Percentiles rank a stretch among this genome's conserved stretches.
Conservation (phyloP, 129 eudicot genomes). For the Helichrysum umbraculigerum region DNA sequence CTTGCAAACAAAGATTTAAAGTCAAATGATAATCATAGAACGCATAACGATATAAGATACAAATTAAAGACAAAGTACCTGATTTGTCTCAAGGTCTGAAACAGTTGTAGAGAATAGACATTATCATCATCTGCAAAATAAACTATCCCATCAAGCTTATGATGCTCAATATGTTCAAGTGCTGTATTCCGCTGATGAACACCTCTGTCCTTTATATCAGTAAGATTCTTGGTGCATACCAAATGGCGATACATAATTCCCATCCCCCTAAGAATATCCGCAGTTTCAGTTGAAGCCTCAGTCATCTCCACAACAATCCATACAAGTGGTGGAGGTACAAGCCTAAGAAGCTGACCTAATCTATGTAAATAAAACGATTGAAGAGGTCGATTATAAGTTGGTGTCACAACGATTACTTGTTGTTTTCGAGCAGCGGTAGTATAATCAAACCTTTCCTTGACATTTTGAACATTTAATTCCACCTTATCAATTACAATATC, state of each 20-base stretch:
- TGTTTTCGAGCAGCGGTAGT: conserved; percentile 27
- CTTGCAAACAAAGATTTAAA: conserved; percentile 10
- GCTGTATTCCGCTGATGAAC: conserved; percentile 92
- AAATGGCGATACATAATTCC: conserved; percentile 87
- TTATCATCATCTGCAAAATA: conserved; percentile 98
- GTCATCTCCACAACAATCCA: conserved; percentile 98
- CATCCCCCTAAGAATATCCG: conserved; percentile 71
- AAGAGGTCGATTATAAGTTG: conserved; percentile 71
- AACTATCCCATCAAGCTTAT: conserved; percentile 89
- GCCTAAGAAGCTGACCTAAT: conserved; percentile 68
- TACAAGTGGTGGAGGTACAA: conserved; percentile 73
- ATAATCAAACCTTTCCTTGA: conserved; percentile 49
- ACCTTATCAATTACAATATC: conserved; percentile 40
- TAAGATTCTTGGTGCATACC: conserved; percentile 67
- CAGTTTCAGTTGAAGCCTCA: conserved; percentile 68
- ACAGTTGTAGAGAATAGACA: conserved; percentile 76
- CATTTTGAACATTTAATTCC: conserved; percentile 6
- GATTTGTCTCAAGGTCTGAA: conserved; percentile 66
- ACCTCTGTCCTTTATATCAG: conserved; percentile 82
- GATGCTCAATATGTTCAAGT: conserved; percentile 80
- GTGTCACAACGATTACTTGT: conserved; percentile 74
- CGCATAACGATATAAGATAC: not conserved
- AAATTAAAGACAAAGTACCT: conserved; percentile 40
- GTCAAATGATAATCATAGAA: not conserved
- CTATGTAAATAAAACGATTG: conserved; percentile 77